A percentile compares a stretch with the other conserved stretches of the same genome.
These are phyloP conservation scores for Pythium vanterpoolii DNA, from an alignment of 352 stramenopile genomes.

Conservation along the genomic window DNA sequence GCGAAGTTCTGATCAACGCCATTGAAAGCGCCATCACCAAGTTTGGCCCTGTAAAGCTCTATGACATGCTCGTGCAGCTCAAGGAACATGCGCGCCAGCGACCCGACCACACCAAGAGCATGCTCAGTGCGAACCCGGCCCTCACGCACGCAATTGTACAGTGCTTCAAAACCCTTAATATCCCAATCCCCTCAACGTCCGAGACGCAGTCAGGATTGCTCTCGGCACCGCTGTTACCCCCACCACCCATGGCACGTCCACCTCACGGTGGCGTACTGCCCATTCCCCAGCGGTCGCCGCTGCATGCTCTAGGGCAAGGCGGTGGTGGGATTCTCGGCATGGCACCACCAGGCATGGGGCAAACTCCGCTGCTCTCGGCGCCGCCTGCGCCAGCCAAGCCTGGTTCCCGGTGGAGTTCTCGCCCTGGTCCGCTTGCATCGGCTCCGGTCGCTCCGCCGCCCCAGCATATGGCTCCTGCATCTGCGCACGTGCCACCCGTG, in stretches of 20 bases:
- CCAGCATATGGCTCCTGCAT: background rate
- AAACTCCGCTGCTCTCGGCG: constrained; percentile 21
- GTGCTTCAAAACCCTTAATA: constrained; percentile 82
- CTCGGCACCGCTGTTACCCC: constrained; percentile 18
- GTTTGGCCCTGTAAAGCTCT: constrained; percentile 73
- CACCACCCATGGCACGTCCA: constrained; percentile 12
- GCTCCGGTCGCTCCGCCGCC: background rate
- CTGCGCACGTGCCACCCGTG: background rate
- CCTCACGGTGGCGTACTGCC: constrained; percentile 31
- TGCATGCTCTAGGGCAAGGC: constrained; percentile 18
- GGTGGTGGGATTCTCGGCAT: constrained; percentile 49
- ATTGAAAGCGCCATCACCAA: constrained; percentile 72
- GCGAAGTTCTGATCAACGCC: constrained; percentile 73
- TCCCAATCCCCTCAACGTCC: constrained; percentile 59
- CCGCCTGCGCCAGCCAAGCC: constrained; percentile 34
- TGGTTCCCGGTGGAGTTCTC: constrained; percentile 60
- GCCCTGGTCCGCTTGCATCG: constrained; percentile 35
- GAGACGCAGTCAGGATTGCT: constrained; percentile 58
- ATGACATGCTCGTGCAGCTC: constrained; percentile 78
- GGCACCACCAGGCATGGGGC: constrained; percentile 27
- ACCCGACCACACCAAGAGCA: constrained; percentile 73
- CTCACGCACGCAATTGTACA: constrained; percentile 84
- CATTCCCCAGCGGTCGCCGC: constrained; percentile 29
- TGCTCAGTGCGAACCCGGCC: constrained; percentile 69
- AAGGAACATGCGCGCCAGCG: constrained; percentile 78